Evolutionary conservation across 306 rosid species (phyloP).

Genomic region (Dryas drummondii): DNA sequence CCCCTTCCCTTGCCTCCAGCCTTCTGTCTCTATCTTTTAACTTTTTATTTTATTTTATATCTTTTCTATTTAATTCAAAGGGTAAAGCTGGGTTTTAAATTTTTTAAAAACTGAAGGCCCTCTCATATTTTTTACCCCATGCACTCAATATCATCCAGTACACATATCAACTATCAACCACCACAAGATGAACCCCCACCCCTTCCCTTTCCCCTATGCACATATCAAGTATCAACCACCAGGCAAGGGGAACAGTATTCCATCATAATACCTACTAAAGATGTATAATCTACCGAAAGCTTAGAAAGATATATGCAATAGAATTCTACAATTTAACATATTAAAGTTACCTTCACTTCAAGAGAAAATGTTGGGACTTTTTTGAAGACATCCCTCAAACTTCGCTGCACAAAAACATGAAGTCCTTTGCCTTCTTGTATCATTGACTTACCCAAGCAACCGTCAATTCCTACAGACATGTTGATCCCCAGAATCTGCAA

Average conservation of each 20-base stretch:
- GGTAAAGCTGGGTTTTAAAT: too few relatives aligned
- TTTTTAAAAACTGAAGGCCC: too few relatives aligned
- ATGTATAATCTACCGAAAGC: neutral
- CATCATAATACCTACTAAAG: neutral
- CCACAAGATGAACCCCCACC: neutral
- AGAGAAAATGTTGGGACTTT: conserved; percentile 90
- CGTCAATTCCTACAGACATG: conserved; percentile 87
- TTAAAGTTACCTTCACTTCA: conserved; percentile 75
- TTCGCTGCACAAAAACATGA: conserved; percentile 79
- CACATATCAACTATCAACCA: neutral
- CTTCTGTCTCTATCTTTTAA: too few relatives aligned
- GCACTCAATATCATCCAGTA: neutral
- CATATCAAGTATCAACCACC: neutral
- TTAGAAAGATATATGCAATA: neutral
- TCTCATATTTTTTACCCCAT: neutral
- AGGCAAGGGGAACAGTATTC: neutral
- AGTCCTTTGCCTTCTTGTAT: conserved; percentile 87
- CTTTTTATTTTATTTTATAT: too few relatives aligned
- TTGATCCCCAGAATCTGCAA: conserved; percentile 86
- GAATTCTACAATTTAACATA: conserved; percentile 11
- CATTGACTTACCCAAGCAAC: conserved; percentile 85
- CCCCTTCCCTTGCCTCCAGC: too few relatives aligned
- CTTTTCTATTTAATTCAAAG: too few relatives aligned
- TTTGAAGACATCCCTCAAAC: conserved; percentile 94
- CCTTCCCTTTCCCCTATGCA: neutral